These are phyloP conservation scores for Spathaspora gorwiae DNA, from an alignment of 805 yeast species.

Conservation along the genomic window DNA sequence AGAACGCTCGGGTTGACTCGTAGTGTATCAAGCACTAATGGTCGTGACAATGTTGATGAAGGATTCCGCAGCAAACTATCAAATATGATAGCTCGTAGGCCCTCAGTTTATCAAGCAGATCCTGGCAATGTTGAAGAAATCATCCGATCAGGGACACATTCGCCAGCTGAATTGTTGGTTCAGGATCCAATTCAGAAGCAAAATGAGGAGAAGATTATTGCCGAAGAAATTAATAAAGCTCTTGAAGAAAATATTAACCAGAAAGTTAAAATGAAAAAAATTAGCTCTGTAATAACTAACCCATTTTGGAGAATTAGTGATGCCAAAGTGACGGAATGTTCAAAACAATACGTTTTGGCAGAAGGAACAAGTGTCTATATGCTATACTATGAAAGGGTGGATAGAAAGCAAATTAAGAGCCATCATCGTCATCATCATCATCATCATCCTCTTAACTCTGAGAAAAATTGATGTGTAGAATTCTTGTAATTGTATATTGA, in stretches of 20 bases:
- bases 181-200: constrained; percentile 18
- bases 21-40: not conserved
- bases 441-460: not conserved
- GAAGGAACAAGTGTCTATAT: constrained; percentile 80
- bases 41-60: constrained; percentile 10
- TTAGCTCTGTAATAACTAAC: constrained; percentile 49
- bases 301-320: constrained; percentile 90
- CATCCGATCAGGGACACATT: constrained; percentile 33
- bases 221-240: constrained; percentile 21
- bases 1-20: not conserved
- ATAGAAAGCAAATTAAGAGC: constrained; percentile 19
- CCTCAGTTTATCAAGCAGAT: constrained; percentile 35
- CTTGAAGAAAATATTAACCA: constrained; percentile 11
- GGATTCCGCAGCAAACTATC: constrained; percentile 32
- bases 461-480: too few species aligned
- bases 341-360: constrained; percentile 50
- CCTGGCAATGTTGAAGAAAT: constrained; percentile 34
- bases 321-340: constrained; percentile 59
- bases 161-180: constrained; percentile 39
- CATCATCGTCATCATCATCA: not conserved
- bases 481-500: too few species aligned
- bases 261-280: constrained; percentile 43
- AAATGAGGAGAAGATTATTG: constrained; percentile 16
- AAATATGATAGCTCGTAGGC: constrained; percentile 39
- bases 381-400: constrained; percentile 70